A percentile compares a stretch with the other conserved stretches of the same genome.
phyloP scores from a whole-genome alignment of 2,329 filamentous ascomycete genomes.

The Cladobotryum protrusum region DNA sequence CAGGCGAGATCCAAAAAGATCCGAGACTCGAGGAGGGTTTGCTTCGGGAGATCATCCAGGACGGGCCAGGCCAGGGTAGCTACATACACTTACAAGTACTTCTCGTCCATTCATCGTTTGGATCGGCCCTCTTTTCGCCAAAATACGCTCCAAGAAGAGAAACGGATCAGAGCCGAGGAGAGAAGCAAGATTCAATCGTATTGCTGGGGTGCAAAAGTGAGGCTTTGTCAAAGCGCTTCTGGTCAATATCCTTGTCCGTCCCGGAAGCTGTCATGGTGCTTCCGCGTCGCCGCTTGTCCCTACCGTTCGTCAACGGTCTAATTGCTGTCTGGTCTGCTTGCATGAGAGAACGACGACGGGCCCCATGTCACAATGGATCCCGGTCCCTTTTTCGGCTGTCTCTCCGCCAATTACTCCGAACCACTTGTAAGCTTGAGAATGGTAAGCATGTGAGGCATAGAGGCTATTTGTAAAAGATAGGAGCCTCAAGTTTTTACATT shows the following conservation, averaged over 20 bases:
- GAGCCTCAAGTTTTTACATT: no score
- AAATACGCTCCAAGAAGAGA: background rate
- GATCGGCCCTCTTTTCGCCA: background rate
- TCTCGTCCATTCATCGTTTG: background rate
- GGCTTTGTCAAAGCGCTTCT: background rate
- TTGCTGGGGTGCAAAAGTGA: no score
- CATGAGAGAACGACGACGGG: conserved; percentile 8
- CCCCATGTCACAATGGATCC: conserved; percentile 1
- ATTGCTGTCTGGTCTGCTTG: conserved; percentile 6
- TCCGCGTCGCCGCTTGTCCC: conserved; percentile 5
- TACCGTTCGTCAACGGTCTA: conserved; percentile 8
- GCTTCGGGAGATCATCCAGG: conserved; percentile 10
- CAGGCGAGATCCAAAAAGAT: conserved; percentile 10
- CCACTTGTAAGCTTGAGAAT: background rate
- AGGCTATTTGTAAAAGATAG: no score
- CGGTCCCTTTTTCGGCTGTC: conserved; percentile 4
- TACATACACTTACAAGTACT: background rate
- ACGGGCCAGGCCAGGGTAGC: conserved; percentile 4
- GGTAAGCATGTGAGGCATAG: background rate
- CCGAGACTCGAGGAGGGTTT: conserved; percentile 8
- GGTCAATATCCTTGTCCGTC: conserved; percentile 1
- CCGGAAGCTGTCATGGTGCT: conserved; percentile 8
- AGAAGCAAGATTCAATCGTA: no score
- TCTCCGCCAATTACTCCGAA: conserved; percentile 5
- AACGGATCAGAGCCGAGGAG: no score